Conservation (phyloP, 441 rosid genomes). For the Syzygium malaccense region DNA sequence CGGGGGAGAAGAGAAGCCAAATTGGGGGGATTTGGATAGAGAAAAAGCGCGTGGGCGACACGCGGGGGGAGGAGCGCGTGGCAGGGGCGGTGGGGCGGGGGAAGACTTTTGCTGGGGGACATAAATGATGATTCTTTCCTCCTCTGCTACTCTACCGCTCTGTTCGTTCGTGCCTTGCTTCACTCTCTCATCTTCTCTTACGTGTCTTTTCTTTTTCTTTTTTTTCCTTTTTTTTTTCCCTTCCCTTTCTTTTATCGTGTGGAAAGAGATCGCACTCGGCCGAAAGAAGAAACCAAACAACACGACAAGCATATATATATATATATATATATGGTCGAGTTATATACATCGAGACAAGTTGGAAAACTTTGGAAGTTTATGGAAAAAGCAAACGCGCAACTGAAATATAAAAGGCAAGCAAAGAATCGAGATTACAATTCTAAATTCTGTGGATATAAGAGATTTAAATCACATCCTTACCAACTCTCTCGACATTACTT, state of each 20-base stretch:
- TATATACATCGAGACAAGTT: too few species aligned
- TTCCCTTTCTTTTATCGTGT: background rate
- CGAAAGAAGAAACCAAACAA: background rate
- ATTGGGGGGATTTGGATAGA: accelerated
- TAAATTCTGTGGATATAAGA: too few species aligned
- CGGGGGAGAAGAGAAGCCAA: background rate
- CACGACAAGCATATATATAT: background rate
- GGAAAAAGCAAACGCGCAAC: background rate
- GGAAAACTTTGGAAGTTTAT: too few species aligned
- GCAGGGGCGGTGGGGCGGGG: background rate
- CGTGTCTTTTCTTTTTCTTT: too few species aligned
- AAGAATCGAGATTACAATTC: background rate
- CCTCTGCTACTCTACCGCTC: slow-evolving; percentile 26
- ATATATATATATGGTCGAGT: too few species aligned
- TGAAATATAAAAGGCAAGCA: background rate
- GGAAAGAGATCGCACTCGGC: background rate
- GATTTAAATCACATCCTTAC: too few species aligned
- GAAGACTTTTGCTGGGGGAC: background rate
- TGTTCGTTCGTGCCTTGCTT: slow-evolving; percentile 21
- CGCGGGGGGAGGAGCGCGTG: background rate
- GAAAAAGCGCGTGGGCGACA: background rate
- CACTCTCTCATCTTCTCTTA: slow-evolving; percentile 4
- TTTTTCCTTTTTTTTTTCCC: accelerated
- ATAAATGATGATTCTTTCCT: slow-evolving; percentile 27
- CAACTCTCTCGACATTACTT: too few species aligned